Evolutionary conservation across 768 basidiomycete genomes (phyloP), one percentile per base, ranked within the genome.

Genomic region (Russula sp.): DNA sequence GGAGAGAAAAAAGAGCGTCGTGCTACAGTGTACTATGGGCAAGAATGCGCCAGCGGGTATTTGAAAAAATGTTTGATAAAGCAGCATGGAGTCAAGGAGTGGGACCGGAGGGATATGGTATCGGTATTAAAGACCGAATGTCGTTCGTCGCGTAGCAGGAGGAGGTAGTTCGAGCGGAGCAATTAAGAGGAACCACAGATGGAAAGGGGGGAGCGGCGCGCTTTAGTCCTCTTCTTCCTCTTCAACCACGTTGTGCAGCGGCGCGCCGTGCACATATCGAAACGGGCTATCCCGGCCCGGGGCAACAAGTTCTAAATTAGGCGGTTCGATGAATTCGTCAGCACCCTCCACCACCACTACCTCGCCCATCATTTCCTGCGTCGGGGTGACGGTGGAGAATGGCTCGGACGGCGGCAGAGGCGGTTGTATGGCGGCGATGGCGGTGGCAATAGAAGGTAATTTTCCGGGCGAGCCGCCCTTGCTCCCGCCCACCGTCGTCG

Each of bases 221-320:
- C 31, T 13, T 47, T 44, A 69, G 27, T 85, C 84, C 68, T 89
- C 87, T 65, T 91, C 89, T 62, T 88, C 86, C 69, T 91, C 90
- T 72, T 92, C 91, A 53, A 91, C 27, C 47, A 94, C 91, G 64
- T 93, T 93, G 67, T 92, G 89, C 69, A 94, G 78, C 34, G 91
- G 91, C 8, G 89, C 88, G 31, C 91, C 91, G 69, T 94, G 91
- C 14, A 90, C 72, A 70, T 94, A 94, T 48, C 89, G 82, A 39
- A 73, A 82, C 11, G 88, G 88, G 68, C 86, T 88, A 20, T 74
- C 76, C n/a, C 83, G 78, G 4, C 84, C 84, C 8, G 77, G 73
- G 20, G 77, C 76, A 16, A 77, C 76, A 16, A 77, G 68, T 10
- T 74, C 63, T 7, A 77, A 51, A 1, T 69, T 70, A 6, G 77